Conservation (phyloP, 176 grass and related monocot species). For the Miscanthus lutarioriparius region DNA sequence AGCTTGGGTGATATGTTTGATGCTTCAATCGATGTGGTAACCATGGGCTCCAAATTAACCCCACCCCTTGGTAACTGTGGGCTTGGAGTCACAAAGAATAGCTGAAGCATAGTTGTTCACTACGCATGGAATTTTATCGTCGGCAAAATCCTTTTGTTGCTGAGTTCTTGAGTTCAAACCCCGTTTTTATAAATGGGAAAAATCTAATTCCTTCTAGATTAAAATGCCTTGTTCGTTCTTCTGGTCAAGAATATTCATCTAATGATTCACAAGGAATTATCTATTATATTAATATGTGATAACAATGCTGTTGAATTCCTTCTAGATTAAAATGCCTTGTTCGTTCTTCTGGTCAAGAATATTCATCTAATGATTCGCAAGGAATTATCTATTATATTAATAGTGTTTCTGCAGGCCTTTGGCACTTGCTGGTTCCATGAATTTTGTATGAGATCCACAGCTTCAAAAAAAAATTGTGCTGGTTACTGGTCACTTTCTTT, state of each 20-base stretch:
- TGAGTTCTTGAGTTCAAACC: background rate
- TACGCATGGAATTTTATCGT: background rate
- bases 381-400: background rate
- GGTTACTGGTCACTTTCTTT: background rate
- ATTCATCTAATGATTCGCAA: background rate
- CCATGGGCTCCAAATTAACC: background rate
- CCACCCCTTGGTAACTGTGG: background rate
- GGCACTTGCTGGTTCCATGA: background rate
- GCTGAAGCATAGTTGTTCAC: background rate
- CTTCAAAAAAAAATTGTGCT: background rate
- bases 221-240: background rate
- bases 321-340: background rate
- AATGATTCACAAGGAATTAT: background rate
- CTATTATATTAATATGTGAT: background rate
- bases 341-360: background rate
- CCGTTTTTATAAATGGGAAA: background rate
- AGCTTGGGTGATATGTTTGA: slow-evolving; percentile 22
- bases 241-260: slow-evolving; percentile 1
- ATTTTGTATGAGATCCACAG: slow-evolving; percentile 19
- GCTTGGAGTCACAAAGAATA: background rate
- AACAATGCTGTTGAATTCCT: background rate
- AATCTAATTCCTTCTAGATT: background rate
- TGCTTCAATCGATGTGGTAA: background rate
- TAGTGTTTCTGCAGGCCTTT: background rate
- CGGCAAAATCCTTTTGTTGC: background rate